Conservation (phyloP, 164 flowering plant species). For the Brasenia schreberi region DNA sequence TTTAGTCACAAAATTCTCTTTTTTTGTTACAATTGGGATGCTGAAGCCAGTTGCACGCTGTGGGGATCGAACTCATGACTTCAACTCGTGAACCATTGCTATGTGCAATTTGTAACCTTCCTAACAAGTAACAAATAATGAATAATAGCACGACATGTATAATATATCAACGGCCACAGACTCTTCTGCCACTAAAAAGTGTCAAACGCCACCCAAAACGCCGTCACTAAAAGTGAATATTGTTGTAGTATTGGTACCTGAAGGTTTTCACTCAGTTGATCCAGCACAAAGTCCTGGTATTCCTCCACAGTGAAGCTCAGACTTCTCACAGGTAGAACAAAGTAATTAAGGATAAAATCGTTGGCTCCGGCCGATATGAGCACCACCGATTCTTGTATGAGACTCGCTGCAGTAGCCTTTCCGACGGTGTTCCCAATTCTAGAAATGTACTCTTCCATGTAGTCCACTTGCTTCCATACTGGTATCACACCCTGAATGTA, state of each 20-base stretch:
- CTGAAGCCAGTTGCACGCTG: too few relatives aligned
- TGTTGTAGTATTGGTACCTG: constrained; percentile 16
- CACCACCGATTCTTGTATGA: constrained; percentile 3
- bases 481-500: constrained; percentile 6
- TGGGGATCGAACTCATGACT: too few relatives aligned
- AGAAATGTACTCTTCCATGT: constrained; percentile 6
- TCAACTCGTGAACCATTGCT: too few relatives aligned
- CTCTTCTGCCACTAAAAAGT: too few relatives aligned
- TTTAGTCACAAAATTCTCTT: too few relatives aligned
- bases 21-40: too few relatives aligned
- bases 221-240: too few relatives aligned
- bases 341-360: constrained; percentile 29
- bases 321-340: constrained; percentile 10
- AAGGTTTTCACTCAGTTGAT: constrained; percentile 6
- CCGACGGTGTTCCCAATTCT: neutral
- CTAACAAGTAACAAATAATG: too few relatives aligned
- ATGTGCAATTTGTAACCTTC: too few relatives aligned
- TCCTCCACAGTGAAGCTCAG: constrained; percentile 5
- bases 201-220: too few relatives aligned
- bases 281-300: constrained; percentile 21
- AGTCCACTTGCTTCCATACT: constrained; percentile 7
- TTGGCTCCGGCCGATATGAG: constrained; percentile 31
- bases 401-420: neutral
- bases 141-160: too few relatives aligned
- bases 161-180: too few relatives aligned